A percentile compares a stretch with the other conserved stretches of the same genome.
phyloP scores from a whole-genome alignment of 306 rosid species.

The Sicyos baderoa region DNA sequence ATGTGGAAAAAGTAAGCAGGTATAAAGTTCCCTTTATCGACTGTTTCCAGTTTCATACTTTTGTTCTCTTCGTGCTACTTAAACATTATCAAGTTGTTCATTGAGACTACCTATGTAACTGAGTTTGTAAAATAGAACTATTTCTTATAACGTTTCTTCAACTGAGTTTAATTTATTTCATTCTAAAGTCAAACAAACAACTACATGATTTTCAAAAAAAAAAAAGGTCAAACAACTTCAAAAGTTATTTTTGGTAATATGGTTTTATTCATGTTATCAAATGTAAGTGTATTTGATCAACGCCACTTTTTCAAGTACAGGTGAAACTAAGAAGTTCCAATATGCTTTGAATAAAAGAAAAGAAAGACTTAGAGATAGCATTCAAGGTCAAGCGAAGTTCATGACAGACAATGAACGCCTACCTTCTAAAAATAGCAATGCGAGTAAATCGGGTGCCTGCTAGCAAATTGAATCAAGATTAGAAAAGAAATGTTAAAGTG shows the following conservation, averaged over 20 bases:
- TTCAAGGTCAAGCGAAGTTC: not conserved
- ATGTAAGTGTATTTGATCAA: not conserved
- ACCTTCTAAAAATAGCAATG: constrained; percentile 64
- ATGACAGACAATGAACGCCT: constrained; percentile 13
- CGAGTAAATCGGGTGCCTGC: constrained; percentile 89
- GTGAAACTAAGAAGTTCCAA: not conserved
- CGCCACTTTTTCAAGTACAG: not conserved
- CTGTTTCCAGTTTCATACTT: constrained; percentile 1
- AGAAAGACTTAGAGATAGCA: not conserved
- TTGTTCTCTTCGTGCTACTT: too few species aligned
- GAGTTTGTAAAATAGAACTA: not conserved
- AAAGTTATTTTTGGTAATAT: not conserved
- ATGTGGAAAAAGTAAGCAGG: not conserved
- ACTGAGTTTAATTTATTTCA: not conserved
- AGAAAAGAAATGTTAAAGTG: constrained; percentile 15
- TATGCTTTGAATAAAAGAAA: not conserved
- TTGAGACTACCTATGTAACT: not conserved
- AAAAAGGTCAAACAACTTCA: not conserved
- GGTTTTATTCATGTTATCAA: not conserved
- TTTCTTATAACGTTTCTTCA: not conserved
- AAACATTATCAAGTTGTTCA: too few species aligned
- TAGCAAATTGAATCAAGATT: constrained; percentile 29
- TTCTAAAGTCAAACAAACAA: too few species aligned
- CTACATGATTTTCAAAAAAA: too few species aligned
- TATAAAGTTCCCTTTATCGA: not conserved